Base-by-base conservation (phyloP, 352 stramenopile genomes). In the Globisporangium yorkense region DNA sequence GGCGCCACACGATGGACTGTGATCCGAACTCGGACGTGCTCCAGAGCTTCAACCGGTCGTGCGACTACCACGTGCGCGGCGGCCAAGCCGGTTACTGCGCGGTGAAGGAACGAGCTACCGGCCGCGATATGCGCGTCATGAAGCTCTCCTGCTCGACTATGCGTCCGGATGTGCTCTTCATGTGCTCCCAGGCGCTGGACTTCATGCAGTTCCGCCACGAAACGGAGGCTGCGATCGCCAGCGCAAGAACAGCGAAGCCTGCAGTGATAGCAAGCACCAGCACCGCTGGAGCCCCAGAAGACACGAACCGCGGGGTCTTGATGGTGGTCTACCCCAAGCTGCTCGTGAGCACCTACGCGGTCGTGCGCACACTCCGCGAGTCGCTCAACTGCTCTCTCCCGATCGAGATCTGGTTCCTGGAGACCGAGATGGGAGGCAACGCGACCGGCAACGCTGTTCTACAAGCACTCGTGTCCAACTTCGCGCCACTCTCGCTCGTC, bases 321-420 rank as follows among this genome's bases (percentile, higher is more conserved):
- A 80, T 88, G 64, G 72, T 85, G 16, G 63, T 82, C 18, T 84
- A 88, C 61, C 72, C 71, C 0, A 82, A 80, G 48, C 54, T 79
- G 45, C 61, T 85, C 37, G 59, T 74, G 15, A 74, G 72, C 39
- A 65, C 58, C 8, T 84, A 82, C 35, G 72, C 70, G 7, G 69
- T 60, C 10, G 59, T 85, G 29, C 70, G 68, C 20, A 61, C 63
- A 5, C 63, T 88, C 46, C 71, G 77, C n/a, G 29, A 45, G 20
- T 59, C 46, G 12, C 45, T 71, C 21, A 72, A 74, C 43, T 88
- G 73, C 55, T 63, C 57, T 31, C 57, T 88, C 27, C 74, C 74
- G n/a, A 63, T 88, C 27, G 78, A 88, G 49, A 60, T 88, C 24
- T 88, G 77, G 77, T 86, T 77, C 43, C 48, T 70, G 18, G 54